Base-by-base conservation (phyloP, 495 filamentous ascomycete species). In the Penicillium malachiteum region DNA sequence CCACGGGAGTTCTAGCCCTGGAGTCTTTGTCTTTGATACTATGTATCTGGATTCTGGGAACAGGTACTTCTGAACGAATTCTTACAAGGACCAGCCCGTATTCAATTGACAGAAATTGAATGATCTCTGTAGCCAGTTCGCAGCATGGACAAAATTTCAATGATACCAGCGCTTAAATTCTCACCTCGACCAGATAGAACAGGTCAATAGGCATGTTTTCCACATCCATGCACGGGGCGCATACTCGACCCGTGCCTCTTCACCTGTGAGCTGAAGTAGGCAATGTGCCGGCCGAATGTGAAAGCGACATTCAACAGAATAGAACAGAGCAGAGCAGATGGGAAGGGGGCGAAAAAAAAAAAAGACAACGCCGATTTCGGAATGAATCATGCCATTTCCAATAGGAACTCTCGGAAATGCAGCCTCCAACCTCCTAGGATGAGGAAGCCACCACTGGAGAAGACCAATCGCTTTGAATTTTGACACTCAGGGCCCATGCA, bases 121-220 rank as follows among this genome's bases (percentile, higher is more conserved):
- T n/a, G n/a, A 37, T 41, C 16, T 54, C 50, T 58, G 45, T 45
- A 54, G 37, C 56, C 38, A 37, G 56, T 50, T 58, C 45, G 30
- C 33, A 46, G 16, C 13, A 13, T n/a, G 31, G 30, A 35, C 11
- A 9, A 17, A n/a, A n/a, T 38, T 5, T 17, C 31, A 47, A 43
- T 43, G 32, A 35, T 10, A 50, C 33, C 16, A 10, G 39, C 17
- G 16, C 55, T 48, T 50, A 44, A 10, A 44, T 39, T 53, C 11
- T 10, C 31, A 50, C 32, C 34, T 17, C 3, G 32, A 21, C 54
- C 44, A 16, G 14, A 14, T 5, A 35, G 6, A 21, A 43, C 48
- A 12, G 38, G 39, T 49, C 31, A 49, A 47, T 4, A 26, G 21
- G 21, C 21, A 26, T 26, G 21, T 32, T 21, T 34, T 37, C 17